Conservation (phyloP, 1,139 yeast genomes). For the Pichia sp. region DNA sequence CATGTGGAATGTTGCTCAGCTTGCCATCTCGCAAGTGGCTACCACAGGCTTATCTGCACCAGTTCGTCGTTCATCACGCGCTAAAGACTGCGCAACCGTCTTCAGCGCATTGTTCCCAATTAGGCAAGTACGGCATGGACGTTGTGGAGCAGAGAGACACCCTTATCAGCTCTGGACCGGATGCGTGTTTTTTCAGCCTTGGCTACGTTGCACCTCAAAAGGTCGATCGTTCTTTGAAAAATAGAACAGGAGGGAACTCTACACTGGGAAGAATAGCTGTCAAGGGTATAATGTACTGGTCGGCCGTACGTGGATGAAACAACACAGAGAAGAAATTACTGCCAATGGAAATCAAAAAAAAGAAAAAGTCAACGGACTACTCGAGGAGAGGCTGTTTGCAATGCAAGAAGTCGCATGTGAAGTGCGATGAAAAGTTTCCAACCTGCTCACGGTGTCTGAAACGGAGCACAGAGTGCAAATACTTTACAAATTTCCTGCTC, state of each 20-base stretch:
- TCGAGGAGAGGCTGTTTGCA: conserved; percentile 42
- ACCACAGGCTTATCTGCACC: background rate
- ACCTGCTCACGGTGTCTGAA: conserved; percentile 40
- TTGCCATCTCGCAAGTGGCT: too few species aligned
- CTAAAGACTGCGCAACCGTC: background rate
- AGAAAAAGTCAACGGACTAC: conserved; percentile 37
- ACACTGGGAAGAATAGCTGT: background rate
- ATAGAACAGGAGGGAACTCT: background rate
- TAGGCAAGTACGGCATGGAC: background rate
- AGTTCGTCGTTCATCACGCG: background rate
- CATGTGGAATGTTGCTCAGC: too few species aligned
- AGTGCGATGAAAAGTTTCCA: conserved; percentile 46
- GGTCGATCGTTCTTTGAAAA: too few species aligned
- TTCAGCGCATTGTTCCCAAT: conserved; percentile 2
- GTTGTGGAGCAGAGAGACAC: background rate
- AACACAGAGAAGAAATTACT: background rate
- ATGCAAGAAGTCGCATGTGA: conserved; percentile 44
- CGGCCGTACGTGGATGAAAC: too few species aligned
- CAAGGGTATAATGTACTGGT: too few species aligned
- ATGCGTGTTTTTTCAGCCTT: background rate
- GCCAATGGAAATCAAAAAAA: conserved; percentile 18
- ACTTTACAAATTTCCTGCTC: conserved; percentile 24
- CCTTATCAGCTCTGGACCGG: background rate
- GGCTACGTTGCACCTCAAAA: too few species aligned
- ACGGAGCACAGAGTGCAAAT: conserved; percentile 37